Percentiles rank a stretch among this genome's conserved stretches.
Evolutionary conservation across 139 green algal genomes (phyloP).

Genomic region (Zygnema cylindricum): DNA sequence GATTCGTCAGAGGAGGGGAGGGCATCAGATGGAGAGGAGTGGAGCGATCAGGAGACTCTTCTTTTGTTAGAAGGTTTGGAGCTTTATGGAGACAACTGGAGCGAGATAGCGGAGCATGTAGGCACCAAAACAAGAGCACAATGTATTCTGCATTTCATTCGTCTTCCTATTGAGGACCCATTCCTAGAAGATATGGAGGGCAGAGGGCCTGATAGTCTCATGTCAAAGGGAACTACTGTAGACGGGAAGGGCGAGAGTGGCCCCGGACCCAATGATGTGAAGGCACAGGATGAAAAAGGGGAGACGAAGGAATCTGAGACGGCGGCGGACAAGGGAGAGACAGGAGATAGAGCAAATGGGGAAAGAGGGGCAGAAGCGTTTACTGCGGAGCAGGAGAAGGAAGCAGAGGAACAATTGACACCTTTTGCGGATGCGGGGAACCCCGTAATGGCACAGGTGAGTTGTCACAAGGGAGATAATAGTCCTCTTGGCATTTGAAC

Average conservation of each 20-base stretch:
- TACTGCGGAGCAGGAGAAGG: not conserved
- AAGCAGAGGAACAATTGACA: slow-evolving; percentile 41
- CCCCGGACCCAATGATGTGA: not conserved
- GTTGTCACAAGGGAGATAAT: too few species aligned
- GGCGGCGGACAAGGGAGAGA: not conserved
- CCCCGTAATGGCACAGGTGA: slow-evolving; percentile 78
- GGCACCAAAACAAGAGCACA: slow-evolving; percentile 78
- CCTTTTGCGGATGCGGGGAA: slow-evolving; percentile 84
- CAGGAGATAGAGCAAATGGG: not conserved
- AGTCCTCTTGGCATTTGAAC: too few species aligned
- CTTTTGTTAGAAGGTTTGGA: slow-evolving; percentile 85
- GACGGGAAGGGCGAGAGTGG: not conserved
- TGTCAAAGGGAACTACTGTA: not conserved
- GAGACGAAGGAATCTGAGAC: not conserved
- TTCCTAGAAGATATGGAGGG: slow-evolving; percentile 77
- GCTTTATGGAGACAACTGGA: slow-evolving; percentile 83
- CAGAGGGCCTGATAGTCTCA: not conserved
- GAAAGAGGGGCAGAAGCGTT: not conserved
- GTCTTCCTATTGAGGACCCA: slow-evolving; percentile 88
- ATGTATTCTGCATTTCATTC: slow-evolving; percentile 89
- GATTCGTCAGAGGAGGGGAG: slow-evolving; percentile 33
- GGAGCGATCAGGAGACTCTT: slow-evolving; percentile 79
- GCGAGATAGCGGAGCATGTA: slow-evolving; percentile 84
- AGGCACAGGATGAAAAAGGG: not conserved
- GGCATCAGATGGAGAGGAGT: slow-evolving; percentile 50